Percentiles rank a stretch among this genome's conserved stretches.
Evolutionary conservation across 1,284 basidiomycete species (phyloP).

Genomic region (Boletus holoroseus): DNA sequence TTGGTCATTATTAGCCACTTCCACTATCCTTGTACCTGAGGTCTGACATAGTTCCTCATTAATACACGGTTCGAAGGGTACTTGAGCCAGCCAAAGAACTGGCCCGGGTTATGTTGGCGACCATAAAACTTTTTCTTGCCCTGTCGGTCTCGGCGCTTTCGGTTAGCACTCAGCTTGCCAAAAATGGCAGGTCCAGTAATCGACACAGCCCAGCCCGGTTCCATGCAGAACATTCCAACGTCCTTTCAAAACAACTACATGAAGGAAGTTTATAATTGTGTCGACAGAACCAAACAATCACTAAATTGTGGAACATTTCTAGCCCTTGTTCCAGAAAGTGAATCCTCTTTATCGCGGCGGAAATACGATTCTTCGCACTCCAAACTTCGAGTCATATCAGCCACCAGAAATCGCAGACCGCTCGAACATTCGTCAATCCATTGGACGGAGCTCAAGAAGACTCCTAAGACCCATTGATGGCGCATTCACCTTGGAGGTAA

Average conservation of each 20-base stretch:
- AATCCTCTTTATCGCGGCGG: conserved; percentile 11
- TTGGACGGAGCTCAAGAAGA: background rate
- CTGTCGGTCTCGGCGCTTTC: background rate
- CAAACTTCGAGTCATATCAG: background rate
- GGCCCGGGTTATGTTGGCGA: background rate
- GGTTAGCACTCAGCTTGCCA: conserved; percentile 3
- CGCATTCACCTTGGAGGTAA: conserved; percentile 7
- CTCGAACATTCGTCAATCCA: conserved; percentile 7
- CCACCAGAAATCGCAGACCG: background rate
- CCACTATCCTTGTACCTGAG: conserved; percentile 1
- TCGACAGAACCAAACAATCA: conserved; percentile 25
- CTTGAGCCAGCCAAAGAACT: background rate
- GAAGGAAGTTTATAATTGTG: conserved; percentile 17
- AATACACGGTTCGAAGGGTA: background rate
- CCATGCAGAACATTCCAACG: conserved; percentile 27
- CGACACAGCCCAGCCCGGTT: conserved; percentile 21
- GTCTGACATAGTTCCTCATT: background rate
- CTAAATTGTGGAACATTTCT: conserved; percentile 9
- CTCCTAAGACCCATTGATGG: no score
- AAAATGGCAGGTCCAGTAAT: conserved; percentile 21
- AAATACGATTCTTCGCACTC: conserved; percentile 12
- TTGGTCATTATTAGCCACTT: conserved; percentile 6
- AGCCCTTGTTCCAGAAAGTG: background rate
- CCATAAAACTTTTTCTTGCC: background rate
- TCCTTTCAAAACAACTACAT: background rate